Base-by-base conservation (phyloP, 2,329 filamentous ascomycete species). In the Talaromyces sp. region DNA sequence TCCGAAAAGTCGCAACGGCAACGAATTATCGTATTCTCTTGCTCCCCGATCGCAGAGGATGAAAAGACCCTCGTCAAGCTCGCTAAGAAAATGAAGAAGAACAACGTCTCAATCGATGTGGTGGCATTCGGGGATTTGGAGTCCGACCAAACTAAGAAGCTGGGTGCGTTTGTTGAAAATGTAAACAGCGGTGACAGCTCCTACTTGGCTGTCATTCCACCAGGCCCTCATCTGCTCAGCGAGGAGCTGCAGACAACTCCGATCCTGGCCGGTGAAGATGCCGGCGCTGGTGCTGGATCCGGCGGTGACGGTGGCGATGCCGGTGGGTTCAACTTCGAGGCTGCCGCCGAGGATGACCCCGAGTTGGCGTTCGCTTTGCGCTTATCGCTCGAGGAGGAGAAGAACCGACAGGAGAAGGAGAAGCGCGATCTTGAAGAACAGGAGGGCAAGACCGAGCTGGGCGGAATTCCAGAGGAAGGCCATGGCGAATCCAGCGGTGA, bases 41-140 rank as follows among this genome's bases (percentile, higher is more conserved):
- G 94, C 82, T 96, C 91, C 37, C 89, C 92, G 24, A 87, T 97
- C 68, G 83, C 86, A 57, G 94, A 99, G 70, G 88, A 90, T 60
- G 89, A 97, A 74, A 94, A 94, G 78, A 86, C 88, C 49, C 85
- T 99, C 46, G 84, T 92, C 57, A 90, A 90, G 70, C 83, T 99
- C 27, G 92, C 94, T 40, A 96, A 94, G 80, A 95, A 94, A 79
- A 95, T 97, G 91, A 97, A 97, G 86, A 99, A 99, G 83, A 89
- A 88, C 75, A 93, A 90, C 69, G 90, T 96, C 55, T 90, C 87
- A 56, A 90, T 99, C 69, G 94, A 99, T 74, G 93, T 99, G 68
- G 84, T 99, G 56, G 86, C 93, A 42, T 99, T 99, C 67, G 94
- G 94, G 63, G 93, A 99, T 66, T 83, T 96, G 48, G 90, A 94